Conservation (phyloP, 345 rosid genomes). For the Hibiscus tridactylites region DNA sequence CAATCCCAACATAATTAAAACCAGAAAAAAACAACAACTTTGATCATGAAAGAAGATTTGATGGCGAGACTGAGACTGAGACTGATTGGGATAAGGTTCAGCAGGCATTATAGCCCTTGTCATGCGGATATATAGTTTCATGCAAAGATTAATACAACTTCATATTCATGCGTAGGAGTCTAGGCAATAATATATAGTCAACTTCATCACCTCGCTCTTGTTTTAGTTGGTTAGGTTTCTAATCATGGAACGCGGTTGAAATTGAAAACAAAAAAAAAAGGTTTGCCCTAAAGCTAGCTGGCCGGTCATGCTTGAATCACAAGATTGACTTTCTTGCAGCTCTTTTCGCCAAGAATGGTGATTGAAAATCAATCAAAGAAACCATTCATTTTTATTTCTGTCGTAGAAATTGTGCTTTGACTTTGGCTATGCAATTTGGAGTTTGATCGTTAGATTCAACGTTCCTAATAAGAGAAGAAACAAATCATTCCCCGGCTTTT, state of each 20-base stretch:
- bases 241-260: conserved; percentile 12
- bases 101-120: conserved; percentile 22
- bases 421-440: too few relatives aligned
- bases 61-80: not conserved
- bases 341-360: not conserved
- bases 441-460: too few relatives aligned
- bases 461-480: too few relatives aligned
- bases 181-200: conserved; percentile 1
- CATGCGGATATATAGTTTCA: not conserved
- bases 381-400: not conserved
- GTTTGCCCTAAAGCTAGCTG: not conserved
- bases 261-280: not conserved
- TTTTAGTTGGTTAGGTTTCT: conserved; percentile 30
- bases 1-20: not conserved
- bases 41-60: not conserved
- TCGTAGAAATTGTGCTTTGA: too few relatives aligned
- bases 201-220: conserved; percentile 7
- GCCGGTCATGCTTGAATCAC: not conserved
- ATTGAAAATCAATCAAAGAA: not conserved
- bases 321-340: not conserved
- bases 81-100: not conserved
- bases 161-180: conserved; percentile 9
- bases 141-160: conserved; percentile 13
- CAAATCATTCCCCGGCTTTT: too few relatives aligned
- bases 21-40: not conserved